Base-by-base conservation (phyloP, 139 green algal genomes). In the Nannochloris sp. region DNA sequence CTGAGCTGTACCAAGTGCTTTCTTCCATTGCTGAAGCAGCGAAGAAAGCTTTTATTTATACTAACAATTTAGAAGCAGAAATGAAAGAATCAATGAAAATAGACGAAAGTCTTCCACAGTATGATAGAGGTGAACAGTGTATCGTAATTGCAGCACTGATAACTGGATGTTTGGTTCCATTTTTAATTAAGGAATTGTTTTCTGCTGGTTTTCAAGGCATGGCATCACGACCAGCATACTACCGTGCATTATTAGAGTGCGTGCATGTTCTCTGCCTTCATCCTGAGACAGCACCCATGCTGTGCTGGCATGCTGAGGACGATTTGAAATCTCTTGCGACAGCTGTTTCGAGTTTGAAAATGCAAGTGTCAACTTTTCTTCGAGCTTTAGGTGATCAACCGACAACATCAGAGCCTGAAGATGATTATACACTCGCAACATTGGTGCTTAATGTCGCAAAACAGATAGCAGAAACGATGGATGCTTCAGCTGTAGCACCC, bases 201-300 rank as follows among this genome's bases (percentile, higher is more conserved):
- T 27, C 55, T 10, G 74, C 78, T 5, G 80, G 81, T 5, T 88
- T 93, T 39, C 72, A 77, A 10, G 82, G 89, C 72, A 87, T 90
- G 74, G 61, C 35, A 25, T 53, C 45, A 2, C 67, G 73, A 61
- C 54, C 60, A 25, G 33, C 30, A 10, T 89, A 79, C 55, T 90
- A 82, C 61, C 60, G 36, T 25, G 53, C 72, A 10, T 57, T 89
- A 27, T 74, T 89, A 31, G 27, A 38, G 14, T 70, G 83, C 51
- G 8, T 75, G 2, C 60, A 47, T 27, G 55, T 75, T 48, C 61
- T 89, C 55, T n/a, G n/a, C n/a, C 80, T 70, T 36, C 48, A 42
- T 19, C 61, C 73, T 4, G 34, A 9, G 6, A 72, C 65, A 1
- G 44, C 53, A 0, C 12, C 55, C 6, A 39, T 84, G 45, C 65